Base-by-base conservation (phyloP, 73 alveolate species). In the Paramecium sonneborni region DNA sequence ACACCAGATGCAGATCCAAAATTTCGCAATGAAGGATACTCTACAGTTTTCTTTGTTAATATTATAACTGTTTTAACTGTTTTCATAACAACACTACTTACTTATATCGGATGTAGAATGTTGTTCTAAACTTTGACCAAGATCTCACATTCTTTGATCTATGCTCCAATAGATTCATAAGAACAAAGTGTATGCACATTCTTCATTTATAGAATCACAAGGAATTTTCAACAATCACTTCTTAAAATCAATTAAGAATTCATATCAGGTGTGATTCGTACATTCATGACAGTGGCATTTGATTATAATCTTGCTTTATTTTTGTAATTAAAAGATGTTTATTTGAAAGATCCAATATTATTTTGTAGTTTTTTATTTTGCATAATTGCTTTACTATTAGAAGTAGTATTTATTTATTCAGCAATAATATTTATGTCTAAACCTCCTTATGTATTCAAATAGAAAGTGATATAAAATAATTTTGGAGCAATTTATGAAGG, bases 271-370 rank as follows among this genome's bases (percentile, higher is more conserved):
- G 32, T 79, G 5, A 30, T 79, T 1, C 46, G 90, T n/a, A 79
- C 90, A 79, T 79, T 43, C 5, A 79, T 41, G 90, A 76, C 90
- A 5, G 90, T 79, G 0, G 90, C 90, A 6, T 79, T 79, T 46
- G 90, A 79, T 43, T 79, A 41, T n/a, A 79, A 79, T 44, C 28
- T 79, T 9, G 90, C 90, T 23, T 15, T 79, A 9, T 79, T 79
- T 46, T 46, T 79, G 3, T 79, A 79, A 43, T 20, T 79, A 20
- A 11, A 41, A 10, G 90, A 46, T 43, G 30, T 79, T 5, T 39
- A 38, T 20, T 37, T 24, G 10, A 18, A 41, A 79, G 72, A 46
- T 26, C 90, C 55, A 18, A 15, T 79, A 0, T 39, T 79, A 79
- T 79, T 79, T 12, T 34, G 62, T 3, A 79, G 90, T 79, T 32